Evolutionary conservation across 345 rosid species (phyloP).

Genomic region (Brassica juncea): DNA sequence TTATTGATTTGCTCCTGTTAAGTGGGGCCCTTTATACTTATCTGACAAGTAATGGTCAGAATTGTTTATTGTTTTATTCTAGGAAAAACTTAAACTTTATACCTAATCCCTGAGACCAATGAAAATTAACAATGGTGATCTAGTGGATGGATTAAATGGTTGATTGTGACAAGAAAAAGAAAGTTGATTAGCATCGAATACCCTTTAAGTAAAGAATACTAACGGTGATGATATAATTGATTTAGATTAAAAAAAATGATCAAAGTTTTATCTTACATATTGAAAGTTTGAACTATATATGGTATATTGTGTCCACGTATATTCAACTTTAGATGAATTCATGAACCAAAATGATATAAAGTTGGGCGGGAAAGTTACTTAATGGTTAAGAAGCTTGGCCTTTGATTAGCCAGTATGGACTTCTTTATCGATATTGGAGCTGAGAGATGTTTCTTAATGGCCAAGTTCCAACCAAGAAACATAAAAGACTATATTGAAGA

Average conservation of each 20-base stretch:
- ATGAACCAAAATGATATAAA: constrained; percentile 1
- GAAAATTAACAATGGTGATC: background rate
- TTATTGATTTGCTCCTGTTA: background rate
- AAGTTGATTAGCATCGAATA: background rate
- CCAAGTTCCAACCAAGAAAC: constrained; percentile 39
- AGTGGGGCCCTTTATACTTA: background rate
- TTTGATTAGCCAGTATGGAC: constrained; percentile 23
- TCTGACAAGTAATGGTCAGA: background rate
- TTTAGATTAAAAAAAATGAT: background rate
- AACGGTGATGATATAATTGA: background rate
- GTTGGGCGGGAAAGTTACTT: constrained; percentile 29
- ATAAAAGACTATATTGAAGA: constrained; percentile 21
- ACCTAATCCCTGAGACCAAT: background rate
- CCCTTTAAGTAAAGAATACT: background rate
- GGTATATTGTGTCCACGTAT: background rate
- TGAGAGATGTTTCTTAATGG: constrained; percentile 35
- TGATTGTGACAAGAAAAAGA: constrained; percentile 3
- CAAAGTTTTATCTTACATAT: background rate
- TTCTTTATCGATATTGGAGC: constrained; percentile 23
- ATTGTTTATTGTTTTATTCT: background rate
- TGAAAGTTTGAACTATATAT: background rate
- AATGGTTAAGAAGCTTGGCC: constrained; percentile 38
- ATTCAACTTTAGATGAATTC: background rate
- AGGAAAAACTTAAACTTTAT: background rate
- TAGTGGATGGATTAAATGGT: background rate